These are phyloP conservation scores for Porcisia deanei DNA, from an alignment of 208 protist genomes.

Conservation along the genomic window DNA sequence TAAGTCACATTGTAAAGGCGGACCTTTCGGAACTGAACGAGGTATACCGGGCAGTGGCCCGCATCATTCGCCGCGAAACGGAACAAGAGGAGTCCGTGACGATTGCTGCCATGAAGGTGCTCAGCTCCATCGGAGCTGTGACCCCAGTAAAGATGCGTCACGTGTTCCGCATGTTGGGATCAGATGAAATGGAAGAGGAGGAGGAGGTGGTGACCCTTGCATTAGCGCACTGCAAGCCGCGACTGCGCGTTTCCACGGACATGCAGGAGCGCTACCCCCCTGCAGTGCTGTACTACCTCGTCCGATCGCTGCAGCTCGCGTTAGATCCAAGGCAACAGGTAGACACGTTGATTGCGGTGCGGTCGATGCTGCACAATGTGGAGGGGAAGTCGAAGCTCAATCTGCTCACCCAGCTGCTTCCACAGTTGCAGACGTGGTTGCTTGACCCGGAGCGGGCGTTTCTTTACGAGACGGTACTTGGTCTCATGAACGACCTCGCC, in stretches of 20 bases:
- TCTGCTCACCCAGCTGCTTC: conserved; percentile 79
- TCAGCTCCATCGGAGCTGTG: conserved; percentile 84
- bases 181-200: conserved; percentile 80
- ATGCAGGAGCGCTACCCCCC: conserved; percentile 82
- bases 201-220: conserved; percentile 81
- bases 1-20: conserved; percentile 67
- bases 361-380: conserved; percentile 67
- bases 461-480: conserved; percentile 75
- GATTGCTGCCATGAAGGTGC: conserved; percentile 64
- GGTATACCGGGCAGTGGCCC: conserved; percentile 71
- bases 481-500: conserved; percentile 85
- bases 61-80: conserved; percentile 78
- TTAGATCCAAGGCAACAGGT: conserved; percentile 77
- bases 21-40: conserved; percentile 52
- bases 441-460: conserved; percentile 65
- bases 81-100: conserved; percentile 77
- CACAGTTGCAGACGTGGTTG: conserved; percentile 83
- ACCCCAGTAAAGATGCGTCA: conserved; percentile 76
- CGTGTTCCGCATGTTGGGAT: conserved; percentile 65
- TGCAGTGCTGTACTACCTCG: conserved; percentile 82
- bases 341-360: conserved; percentile 63
- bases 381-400: conserved; percentile 66
- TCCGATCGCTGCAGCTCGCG: conserved; percentile 80
- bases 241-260: conserved; percentile 64
- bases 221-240: conserved; percentile 77